A percentile compares a stretch with the other conserved stretches of the same genome.
These are phyloP conservation scores for Rhododendron henanense DNA, from an alignment of 148 eudicot species.

Conservation along the genomic window DNA sequence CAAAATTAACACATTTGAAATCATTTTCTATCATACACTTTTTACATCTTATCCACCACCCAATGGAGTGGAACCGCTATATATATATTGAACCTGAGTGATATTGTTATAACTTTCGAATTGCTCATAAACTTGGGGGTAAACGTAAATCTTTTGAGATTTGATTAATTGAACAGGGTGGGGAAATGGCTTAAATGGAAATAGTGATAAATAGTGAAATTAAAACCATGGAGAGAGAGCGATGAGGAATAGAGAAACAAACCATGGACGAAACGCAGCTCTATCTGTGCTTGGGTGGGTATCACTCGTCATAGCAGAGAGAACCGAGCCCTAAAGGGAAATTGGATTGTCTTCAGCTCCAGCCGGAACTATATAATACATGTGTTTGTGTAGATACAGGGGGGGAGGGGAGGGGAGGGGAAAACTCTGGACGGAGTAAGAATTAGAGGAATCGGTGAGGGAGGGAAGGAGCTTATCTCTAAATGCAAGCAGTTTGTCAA, in stretches of 20 bases:
- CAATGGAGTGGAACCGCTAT: not conserved
- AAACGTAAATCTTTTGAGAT: not conserved
- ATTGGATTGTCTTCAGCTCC: not conserved
- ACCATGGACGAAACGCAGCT: slow-evolving; percentile 13
- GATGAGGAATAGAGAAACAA: not conserved
- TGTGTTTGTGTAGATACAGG: not conserved
- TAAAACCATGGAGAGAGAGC: not conserved
- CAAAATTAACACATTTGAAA: not conserved
- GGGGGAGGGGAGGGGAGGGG: not conserved
- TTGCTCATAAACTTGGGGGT: not conserved
- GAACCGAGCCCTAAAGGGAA: not conserved
- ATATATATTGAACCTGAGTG: not conserved
- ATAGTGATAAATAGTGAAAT: not conserved
- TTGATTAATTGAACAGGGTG: not conserved
- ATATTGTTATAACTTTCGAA: not conserved
- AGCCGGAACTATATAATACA: not conserved
- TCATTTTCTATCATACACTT: not conserved
- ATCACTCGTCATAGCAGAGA: not conserved
- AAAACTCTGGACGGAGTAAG: not conserved
- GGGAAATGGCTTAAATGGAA: not conserved
- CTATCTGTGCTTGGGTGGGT: not conserved
- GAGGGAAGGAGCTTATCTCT: not conserved
- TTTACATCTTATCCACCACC: not conserved
- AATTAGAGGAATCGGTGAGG: not conserved
- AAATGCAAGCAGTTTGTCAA: not conserved